phyloP scores from a whole-genome alignment of 1,284 basidiomycete species.

The Leccinum variabile region DNA sequence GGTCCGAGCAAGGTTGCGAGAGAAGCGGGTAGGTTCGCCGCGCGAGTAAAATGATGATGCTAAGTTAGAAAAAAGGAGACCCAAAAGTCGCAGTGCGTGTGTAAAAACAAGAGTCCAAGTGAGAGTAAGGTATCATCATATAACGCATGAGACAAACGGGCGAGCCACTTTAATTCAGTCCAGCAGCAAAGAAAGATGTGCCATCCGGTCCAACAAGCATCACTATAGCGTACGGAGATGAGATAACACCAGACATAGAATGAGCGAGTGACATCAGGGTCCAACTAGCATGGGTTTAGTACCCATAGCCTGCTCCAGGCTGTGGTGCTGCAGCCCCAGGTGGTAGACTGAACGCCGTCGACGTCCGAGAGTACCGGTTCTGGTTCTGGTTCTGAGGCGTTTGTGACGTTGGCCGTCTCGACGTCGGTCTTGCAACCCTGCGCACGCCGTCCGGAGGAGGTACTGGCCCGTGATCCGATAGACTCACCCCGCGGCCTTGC shows the following conservation, averaged over 20 bases:
- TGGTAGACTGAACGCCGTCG: slow-evolving; percentile 54
- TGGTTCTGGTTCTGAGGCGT: slow-evolving; percentile 45
- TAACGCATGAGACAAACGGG: slow-evolving; percentile 6
- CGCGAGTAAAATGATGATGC: background rate
- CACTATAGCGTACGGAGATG: slow-evolving; percentile 8
- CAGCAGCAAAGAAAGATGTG: slow-evolving; percentile 3
- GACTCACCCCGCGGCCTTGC: slow-evolving; percentile 60
- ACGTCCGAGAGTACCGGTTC: slow-evolving; percentile 71
- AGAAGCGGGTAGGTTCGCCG: background rate
- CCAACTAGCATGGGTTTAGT: slow-evolving; percentile 17
- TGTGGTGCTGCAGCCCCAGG: slow-evolving; percentile 75
- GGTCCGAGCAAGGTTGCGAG: background rate
- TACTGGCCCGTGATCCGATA: slow-evolving; percentile 80
- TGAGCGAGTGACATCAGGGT: slow-evolving; percentile 2
- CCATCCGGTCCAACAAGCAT: slow-evolving; percentile 19
- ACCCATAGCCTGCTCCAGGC: slow-evolving; percentile 32
- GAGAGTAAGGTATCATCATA: slow-evolving; percentile 12
- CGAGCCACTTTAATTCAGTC: background rate
- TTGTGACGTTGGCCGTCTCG: slow-evolving; percentile 58
- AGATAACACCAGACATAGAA: slow-evolving; percentile 3
- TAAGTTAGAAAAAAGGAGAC: background rate
- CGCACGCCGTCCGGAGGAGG: slow-evolving; percentile 74
- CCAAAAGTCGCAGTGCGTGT: background rate
- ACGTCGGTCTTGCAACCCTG: slow-evolving; percentile 59
- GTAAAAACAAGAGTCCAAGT: background rate